Evolutionary conservation across 1,284 basidiomycete species (phyloP), one percentile per base, ranked within the genome.

Genomic region (Schizophyllum commune): DNA sequence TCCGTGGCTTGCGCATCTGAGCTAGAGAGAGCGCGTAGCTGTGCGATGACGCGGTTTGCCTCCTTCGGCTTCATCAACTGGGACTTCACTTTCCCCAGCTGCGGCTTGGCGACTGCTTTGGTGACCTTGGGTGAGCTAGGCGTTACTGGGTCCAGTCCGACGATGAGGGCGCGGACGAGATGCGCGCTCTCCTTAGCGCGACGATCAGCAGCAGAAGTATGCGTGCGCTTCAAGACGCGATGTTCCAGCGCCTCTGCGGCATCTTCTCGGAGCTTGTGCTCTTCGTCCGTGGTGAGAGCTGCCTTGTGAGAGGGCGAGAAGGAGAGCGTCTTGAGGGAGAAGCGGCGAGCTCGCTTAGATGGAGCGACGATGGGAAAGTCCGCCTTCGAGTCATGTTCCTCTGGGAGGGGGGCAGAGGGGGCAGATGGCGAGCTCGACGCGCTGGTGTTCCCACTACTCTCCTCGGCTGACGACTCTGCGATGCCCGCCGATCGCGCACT

Each of bases 1-100:
- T 62, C 47, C 6, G 34, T 13, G 34, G 67, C 61, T 67, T 65
- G 65, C 32, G 65, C 61, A 65, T 65, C 51, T 60, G 67, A 64
- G 68, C 64, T 62, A 65, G 69, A 72, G 60, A 91, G 72, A 22
- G 75, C 68, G 55, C 82, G 83, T 11, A 92, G 77, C 60, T 90
- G 83, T 15, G 79, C 75, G 65, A 92, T 89, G 63, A 92, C 77
- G 68, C 80, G 84, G 69, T 84, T 84, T 27, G 89, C 90, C 17
- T 80, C 75, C 70, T 86, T 85, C 22, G 86, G 83, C 55, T 85
- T 70, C 65, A 83, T 75, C 20, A 92, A 81, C 73, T 86, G 82
- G 13, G 84, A 77, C 74, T 91, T 93, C 70, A 88, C 80, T 70
- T 86, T 88, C 69, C 75, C 82, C 61, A 89, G 68, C 68, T 84